Base-by-base conservation (phyloP, 2,329 filamentous ascomycete genomes). In the Alternaria metachromatica region DNA sequence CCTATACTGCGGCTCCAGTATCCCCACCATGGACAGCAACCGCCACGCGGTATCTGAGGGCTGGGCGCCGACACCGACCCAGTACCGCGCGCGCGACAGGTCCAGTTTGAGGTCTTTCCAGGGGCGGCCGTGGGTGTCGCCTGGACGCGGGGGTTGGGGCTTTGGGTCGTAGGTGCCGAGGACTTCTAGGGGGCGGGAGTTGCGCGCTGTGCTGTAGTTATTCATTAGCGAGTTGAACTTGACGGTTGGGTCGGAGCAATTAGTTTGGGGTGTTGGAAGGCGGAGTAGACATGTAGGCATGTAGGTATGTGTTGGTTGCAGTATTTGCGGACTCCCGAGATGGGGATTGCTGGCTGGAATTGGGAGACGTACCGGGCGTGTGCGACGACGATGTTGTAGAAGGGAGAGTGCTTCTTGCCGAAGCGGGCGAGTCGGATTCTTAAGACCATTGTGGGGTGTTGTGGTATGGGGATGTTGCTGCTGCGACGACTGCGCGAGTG, bases 381-480 rank as follows among this genome's bases (percentile, higher is more conserved):
- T 15, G 94, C 88, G 69, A 99, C 92, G 70, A 98, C 93, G 68
- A 99, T 97, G 84, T 99, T 99, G 87, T 97, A 99, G 74, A 97
- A 91, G 3, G 96, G 95, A n/a, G 88, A 80, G 79, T 97, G 94
- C 69, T 88, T 89, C 80, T 91, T 93, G 78, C 94, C 94, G 80
- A 98, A 97, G 80, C 96, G 94, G 73, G 96, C 92, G 73, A 99
- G 89, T 63, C 96, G 91, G 81, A 99, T 96, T 80, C 92, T 92
- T 76, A 99, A 87, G 66, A 98, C 95, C 96, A 99, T 97, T 43
- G 45, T 30, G 37, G 3, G 18, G 46, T 37, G 33, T 26, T 55
- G 13, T 57, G 51, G 37, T 45, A 33, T 21, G 30, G 13, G 0
- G 45, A 11, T 21, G 13, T 18, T 10, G 46, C 25, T 28, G 55